phyloP scores from a whole-genome alignment of 306 rosid genomes.

The Quercus aquifolioides region DNA sequence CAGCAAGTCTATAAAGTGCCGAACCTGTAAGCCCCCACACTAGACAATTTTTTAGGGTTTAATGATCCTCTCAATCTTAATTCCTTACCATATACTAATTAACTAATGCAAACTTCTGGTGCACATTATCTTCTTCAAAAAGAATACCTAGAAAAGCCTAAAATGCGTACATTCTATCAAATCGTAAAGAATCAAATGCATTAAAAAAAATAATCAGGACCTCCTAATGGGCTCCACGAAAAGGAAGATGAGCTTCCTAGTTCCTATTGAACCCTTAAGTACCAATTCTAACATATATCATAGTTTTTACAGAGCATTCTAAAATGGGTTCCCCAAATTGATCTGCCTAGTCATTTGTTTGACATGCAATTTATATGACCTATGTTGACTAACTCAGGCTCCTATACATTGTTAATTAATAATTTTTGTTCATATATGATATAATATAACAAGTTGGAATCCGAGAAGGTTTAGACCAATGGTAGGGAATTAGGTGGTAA shows the following conservation, averaged over 20 bases:
- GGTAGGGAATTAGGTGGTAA: background rate
- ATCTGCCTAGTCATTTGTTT: background rate
- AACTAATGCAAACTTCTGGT: background rate
- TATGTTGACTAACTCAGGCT: background rate
- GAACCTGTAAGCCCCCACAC: background rate
- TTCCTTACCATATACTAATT: background rate
- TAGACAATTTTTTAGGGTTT: background rate
- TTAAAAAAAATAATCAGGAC: background rate
- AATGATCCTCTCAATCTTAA: conserved; percentile 3
- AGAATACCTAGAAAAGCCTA: background rate
- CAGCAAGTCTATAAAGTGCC: conserved; percentile 10
- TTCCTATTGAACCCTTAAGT: background rate
- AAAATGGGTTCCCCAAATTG: background rate
- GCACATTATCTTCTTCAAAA: background rate
- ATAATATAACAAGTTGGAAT: background rate
- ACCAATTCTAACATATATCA: background rate
- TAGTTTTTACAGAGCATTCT: background rate
- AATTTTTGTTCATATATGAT: too few species aligned
- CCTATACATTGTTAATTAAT: too few species aligned
- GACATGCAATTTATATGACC: background rate
- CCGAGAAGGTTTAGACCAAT: conserved; percentile 2
- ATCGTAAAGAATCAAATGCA: conserved; percentile 1
- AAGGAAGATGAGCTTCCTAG: background rate
- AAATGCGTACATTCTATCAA: background rate
- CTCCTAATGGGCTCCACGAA: background rate